Base-by-base conservation (phyloP, 257 asterid genomes). In the Sherardia arvensis region DNA sequence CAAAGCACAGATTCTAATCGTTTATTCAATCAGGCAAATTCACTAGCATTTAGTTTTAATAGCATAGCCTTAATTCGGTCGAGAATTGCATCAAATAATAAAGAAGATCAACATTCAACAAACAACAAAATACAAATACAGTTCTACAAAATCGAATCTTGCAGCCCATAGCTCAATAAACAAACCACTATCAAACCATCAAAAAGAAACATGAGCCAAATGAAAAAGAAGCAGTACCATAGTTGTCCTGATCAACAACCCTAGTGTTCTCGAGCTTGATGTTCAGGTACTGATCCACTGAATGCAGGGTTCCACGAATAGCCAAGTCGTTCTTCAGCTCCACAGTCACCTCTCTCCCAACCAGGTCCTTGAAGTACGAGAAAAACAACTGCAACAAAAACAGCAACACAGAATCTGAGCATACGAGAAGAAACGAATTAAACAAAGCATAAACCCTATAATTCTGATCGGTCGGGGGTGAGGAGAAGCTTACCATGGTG, bases 301-400 rank as follows among this genome's bases (percentile, higher is more conserved):
- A 91, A 71, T 88, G 96, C 48, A 91, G 88, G 40, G 94, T 91
- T 28, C 98, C 96, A 64, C 87, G 79, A 64, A 91, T 86, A 1
- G 98, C 98, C 66, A 91, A 83, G 80, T 92, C 99, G 70, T 92
- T 92, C 94, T 92, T 92, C 65, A 92, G 69, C 76, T 92, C 97
- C 69, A 92, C 99, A 18, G 97, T 89, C 64, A 92, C 99, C 81
- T 92, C 99, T 69, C 95, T 77, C 29, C 99, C 97, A 62, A 92
- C 99, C 84, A 92, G 76, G 74, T 89, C 97, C 88, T 89, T 92
- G 88, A 92, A 92, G 66, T 92, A 92, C 72, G 99, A 92, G 85
- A 92, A 92, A 79, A 91, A 91, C 87, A 91, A 78, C 98, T 91
- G 91, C 87, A 76, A 17, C 6, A 71, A 34, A 38, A 55, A 10